Conservation (phyloP, 202 grass and related monocot species). For the Schoenoplectus tabernaemontani region DNA sequence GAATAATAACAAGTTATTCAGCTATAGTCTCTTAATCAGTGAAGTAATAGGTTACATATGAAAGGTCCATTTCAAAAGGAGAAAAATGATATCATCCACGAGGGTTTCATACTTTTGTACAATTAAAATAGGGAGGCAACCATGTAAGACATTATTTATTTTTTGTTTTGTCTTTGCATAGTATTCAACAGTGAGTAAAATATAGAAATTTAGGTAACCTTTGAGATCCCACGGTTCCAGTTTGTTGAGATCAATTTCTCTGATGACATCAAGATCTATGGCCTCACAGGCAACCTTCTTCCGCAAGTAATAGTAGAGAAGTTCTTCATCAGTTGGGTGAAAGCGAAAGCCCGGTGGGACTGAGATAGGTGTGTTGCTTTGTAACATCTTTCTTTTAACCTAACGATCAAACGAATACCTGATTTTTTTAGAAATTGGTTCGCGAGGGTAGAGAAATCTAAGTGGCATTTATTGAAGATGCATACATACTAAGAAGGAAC, state of each 20-base stretch:
- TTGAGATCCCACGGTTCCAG: constrained; percentile 94
- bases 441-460: neutral
- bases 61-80: neutral
- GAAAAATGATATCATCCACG: constrained; percentile 4
- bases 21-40: neutral
- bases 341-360: constrained; percentile 81
- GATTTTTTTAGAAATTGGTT: neutral
- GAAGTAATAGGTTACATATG: neutral
- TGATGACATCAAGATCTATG: constrained; percentile 95
- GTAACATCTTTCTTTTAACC: constrained; percentile 40
- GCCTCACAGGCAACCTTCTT: constrained; percentile 84
- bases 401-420: constrained; percentile 16
- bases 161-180: neutral
- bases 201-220: constrained; percentile 28
- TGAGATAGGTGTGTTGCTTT: constrained; percentile 33
- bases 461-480: neutral
- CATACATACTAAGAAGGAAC: neutral
- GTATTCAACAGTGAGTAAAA: neutral
- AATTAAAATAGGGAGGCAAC: neutral
- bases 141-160: neutral
- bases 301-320: constrained; percentile 87
- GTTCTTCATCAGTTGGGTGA: constrained; percentile 77
- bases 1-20: constrained; percentile 13
- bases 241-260: constrained; percentile 87
- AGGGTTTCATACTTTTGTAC: neutral